Conservation (phyloP, 2,329 filamentous ascomycete genomes). For the Byssochlamys sp. region DNA sequence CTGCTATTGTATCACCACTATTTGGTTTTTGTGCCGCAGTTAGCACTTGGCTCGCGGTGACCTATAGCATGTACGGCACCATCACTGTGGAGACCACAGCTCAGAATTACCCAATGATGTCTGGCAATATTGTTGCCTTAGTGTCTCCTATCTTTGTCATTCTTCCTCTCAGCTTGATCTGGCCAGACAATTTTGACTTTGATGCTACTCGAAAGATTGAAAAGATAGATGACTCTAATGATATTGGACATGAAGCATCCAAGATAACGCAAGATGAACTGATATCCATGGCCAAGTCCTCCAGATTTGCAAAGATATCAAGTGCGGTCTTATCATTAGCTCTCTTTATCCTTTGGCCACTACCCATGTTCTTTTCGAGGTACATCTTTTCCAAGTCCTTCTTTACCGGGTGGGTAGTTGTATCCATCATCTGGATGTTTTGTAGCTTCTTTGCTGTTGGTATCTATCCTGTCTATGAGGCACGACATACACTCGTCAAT, state of each 20-base stretch:
- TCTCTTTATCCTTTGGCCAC: conserved; percentile 76
- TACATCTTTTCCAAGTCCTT: conserved; percentile 77
- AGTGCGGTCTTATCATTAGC: conserved; percentile 53
- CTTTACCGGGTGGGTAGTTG: conserved; percentile 71
- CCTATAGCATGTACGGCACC: conserved; percentile 57
- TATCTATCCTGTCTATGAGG: conserved; percentile 72
- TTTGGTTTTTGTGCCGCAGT: conserved; percentile 60
- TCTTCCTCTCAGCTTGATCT: conserved; percentile 61
- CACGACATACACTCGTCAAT: too few relatives aligned
- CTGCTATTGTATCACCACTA: conserved; percentile 59
- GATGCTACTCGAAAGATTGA: conserved; percentile 72
- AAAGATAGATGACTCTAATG: conserved; percentile 67
- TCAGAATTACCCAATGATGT: conserved; percentile 77
- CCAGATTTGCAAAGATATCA: too few relatives aligned
- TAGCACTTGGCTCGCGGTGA: conserved; percentile 68
- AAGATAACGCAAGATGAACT: conserved; percentile 33
- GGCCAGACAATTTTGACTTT: conserved; percentile 73
- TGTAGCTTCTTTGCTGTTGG: conserved; percentile 63
- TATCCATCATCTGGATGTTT: conserved; percentile 74
- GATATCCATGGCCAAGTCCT: conserved; percentile 46
- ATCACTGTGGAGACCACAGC: conserved; percentile 68
- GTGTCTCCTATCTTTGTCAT: conserved; percentile 67
- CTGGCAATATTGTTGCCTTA: conserved; percentile 73
- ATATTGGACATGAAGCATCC: conserved; percentile 55
- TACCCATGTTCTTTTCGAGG: conserved; percentile 74